Conservation (phyloP, 768 basidiomycete genomes). For the Lactarius psammicola region DNA sequence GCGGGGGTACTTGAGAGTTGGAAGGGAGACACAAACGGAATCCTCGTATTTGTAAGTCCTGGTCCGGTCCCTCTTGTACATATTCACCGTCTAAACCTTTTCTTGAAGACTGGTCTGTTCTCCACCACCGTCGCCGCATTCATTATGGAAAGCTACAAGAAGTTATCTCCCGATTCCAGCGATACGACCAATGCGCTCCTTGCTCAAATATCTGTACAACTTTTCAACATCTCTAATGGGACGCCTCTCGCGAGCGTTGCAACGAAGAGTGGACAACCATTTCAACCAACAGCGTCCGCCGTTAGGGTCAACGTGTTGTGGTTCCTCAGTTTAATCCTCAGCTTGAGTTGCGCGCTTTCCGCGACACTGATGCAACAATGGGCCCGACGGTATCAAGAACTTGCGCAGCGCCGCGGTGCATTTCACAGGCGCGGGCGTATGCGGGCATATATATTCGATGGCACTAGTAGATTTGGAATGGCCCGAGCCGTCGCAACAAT, state of each 20-base stretch:
- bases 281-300: slow-evolving; percentile 3
- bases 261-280: background rate
- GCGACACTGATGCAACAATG: too few relatives aligned
- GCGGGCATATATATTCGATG: background rate
- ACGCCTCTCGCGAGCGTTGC: background rate
- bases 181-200: too few relatives aligned
- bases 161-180: too few relatives aligned
- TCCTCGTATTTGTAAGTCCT: too few relatives aligned
- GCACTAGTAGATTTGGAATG: background rate
- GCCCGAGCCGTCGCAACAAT: background rate
- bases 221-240: too few relatives aligned
- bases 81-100: background rate
- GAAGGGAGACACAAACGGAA: too few relatives aligned
- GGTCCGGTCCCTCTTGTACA: too few relatives aligned
- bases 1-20: too few relatives aligned
- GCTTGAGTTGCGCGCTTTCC: too few relatives aligned
- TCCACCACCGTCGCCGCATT: slow-evolving; percentile 14
- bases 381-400: too few relatives aligned
- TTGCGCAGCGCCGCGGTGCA: background rate
- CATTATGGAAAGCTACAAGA: slow-evolving; percentile 20
- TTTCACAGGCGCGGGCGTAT: background rate
- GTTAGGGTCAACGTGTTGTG: slow-evolving; percentile 11
- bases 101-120: slow-evolving; percentile 21
- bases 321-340: too few relatives aligned
- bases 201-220: too few relatives aligned